These are phyloP conservation scores for Rosa chinensis DNA, from an alignment of 306 rosid genomes.

Conservation along the genomic window DNA sequence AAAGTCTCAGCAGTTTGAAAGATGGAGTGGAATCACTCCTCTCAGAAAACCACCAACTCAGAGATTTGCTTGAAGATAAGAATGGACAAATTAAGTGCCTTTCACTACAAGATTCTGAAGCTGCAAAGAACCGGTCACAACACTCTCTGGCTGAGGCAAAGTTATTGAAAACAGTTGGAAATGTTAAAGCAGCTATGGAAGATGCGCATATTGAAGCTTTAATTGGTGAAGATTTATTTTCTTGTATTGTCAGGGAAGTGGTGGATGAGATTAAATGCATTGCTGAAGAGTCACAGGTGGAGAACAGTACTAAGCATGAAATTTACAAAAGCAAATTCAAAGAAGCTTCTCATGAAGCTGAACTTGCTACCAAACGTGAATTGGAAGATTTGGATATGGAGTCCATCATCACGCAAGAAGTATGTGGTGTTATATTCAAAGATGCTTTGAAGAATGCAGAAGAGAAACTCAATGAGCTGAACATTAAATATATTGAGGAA, in stretches of 20 bases:
- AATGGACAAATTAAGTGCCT: conserved; percentile 49
- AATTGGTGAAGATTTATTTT: conserved; percentile 52
- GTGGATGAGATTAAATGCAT: conserved; percentile 39
- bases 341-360: too few species aligned
- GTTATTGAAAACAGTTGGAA: conserved; percentile 36
- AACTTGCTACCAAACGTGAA: too few species aligned
- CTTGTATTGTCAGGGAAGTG: conserved; percentile 49
- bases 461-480: conserved; percentile 33
- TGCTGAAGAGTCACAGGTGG: conserved; percentile 48
- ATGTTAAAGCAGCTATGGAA: conserved; percentile 48
- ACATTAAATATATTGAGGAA: conserved; percentile 31
- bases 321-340: too few species aligned
- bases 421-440: conserved; percentile 41
- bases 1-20: conserved; percentile 52
- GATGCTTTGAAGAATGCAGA: too few species aligned
- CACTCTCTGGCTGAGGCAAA: conserved; percentile 45
- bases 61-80: conserved; percentile 54
- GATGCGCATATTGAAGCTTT: conserved; percentile 51
- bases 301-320: conserved; percentile 27
- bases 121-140: conserved; percentile 40
- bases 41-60: conserved; percentile 57
- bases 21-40: conserved; percentile 58
- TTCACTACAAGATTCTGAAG: conserved; percentile 57
- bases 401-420: conserved; percentile 46
- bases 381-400: conserved; percentile 65